Evolutionary conservation across 2,329 filamentous ascomycete genomes (phyloP).

Genomic region (Albifimbria verrucaria): DNA sequence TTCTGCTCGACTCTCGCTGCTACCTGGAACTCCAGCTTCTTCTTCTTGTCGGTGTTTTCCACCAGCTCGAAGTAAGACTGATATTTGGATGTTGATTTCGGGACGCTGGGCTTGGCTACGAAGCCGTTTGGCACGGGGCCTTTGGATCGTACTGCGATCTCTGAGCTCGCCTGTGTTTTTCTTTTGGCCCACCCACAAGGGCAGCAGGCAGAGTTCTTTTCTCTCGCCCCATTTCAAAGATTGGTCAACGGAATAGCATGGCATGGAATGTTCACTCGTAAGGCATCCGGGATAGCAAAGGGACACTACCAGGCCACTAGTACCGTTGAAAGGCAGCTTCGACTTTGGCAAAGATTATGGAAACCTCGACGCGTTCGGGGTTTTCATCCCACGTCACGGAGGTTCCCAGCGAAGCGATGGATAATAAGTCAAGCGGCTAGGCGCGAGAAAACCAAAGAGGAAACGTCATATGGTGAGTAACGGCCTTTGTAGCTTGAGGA

Average conservation of each 20-base stretch:
- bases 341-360: too few relatives aligned
- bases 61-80: conserved; percentile 62
- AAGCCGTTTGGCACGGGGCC: conserved; percentile 31
- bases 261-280: conserved; percentile 4
- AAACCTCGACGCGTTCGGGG: too few relatives aligned
- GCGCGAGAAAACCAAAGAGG: too few relatives aligned
- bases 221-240: conserved; percentile 31
- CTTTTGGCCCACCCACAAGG: conserved; percentile 29
- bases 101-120: conserved; percentile 33
- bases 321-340: too few relatives aligned
- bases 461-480: too few relatives aligned
- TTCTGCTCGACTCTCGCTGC: conserved; percentile 10
- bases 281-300: background rate
- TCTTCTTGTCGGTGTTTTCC: conserved; percentile 62
- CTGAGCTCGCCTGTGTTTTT: conserved; percentile 29
- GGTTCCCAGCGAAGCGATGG: too few relatives aligned
- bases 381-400: too few relatives aligned
- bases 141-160: conserved; percentile 29
- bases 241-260: conserved; percentile 24
- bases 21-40: conserved; percentile 63
- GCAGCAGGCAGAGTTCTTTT: conserved; percentile 29
- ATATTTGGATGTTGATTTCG: conserved; percentile 55
- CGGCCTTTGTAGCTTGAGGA: too few relatives aligned
- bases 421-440: too few relatives aligned
- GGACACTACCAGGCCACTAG: background rate